Evolutionary conservation across 164 flowering plant genomes (phyloP).

Genomic region (Akebia trifoliata): DNA sequence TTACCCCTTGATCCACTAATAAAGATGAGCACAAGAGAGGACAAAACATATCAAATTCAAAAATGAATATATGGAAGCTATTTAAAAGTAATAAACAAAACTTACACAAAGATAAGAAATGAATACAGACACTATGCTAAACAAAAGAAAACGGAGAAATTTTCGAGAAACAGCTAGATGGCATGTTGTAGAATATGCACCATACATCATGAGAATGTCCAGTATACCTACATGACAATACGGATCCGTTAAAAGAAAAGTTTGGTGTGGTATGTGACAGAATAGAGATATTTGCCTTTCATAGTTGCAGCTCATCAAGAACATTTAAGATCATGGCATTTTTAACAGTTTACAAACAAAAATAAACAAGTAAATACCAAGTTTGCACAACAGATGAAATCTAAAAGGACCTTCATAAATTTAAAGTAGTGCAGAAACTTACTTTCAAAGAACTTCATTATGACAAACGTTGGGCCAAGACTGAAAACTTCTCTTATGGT

Average conservation of each 20-base stretch:
- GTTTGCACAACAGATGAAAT: neutral
- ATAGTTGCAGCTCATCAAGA: neutral
- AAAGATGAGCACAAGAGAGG: neutral
- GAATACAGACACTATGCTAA: conserved; percentile 54
- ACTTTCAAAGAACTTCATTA: conserved; percentile 91
- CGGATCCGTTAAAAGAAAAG: neutral
- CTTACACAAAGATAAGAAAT: conserved; percentile 85
- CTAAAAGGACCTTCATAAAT: neutral
- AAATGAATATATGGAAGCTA: neutral
- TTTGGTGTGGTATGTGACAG: too few relatives aligned
- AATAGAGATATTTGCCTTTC: neutral
- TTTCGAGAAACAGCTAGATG: conserved; percentile 70
- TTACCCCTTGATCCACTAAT: neutral
- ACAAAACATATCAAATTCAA: neutral
- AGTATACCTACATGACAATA: conserved; percentile 51
- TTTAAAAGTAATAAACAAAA: conserved; percentile 2
- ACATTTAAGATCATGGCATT: too few relatives aligned
- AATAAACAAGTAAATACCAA: too few relatives aligned
- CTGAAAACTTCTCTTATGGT: conserved; percentile 72
- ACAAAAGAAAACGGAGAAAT: conserved; percentile 84
- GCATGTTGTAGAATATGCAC: conserved; percentile 86
- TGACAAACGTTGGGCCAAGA: conserved; percentile 88
- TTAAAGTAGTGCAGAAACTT: conserved; percentile 17
- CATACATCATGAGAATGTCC: conserved; percentile 91
- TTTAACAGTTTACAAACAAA: too few relatives aligned